Percentiles rank a stretch among this genome's conserved stretches.
Conservation (phyloP, 805 yeast species). For the Starmerella bombicola region DNA sequence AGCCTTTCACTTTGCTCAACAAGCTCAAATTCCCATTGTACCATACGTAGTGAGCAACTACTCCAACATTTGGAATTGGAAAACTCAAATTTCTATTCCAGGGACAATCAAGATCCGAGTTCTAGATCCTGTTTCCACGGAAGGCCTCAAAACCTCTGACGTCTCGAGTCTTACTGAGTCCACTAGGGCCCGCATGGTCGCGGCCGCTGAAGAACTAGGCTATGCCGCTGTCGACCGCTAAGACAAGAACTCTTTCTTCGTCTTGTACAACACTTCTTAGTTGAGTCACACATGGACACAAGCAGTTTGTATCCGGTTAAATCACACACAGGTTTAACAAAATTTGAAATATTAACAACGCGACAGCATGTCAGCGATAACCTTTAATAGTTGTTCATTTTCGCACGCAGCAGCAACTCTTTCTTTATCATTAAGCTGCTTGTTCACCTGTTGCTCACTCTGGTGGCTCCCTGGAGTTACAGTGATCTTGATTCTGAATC, state of each 20-base stretch:
- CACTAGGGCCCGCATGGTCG: constrained; percentile 49
- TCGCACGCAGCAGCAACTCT: constrained; percentile 98
- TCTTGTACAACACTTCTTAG: no score
- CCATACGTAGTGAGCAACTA: constrained; percentile 86
- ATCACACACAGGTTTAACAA: no score
- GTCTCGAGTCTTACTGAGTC: constrained; percentile 46
- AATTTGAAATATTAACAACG: constrained; percentile 54
- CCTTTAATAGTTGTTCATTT: constrained; percentile 78
- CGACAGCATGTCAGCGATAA: constrained; percentile 83
- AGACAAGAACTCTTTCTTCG: no score
- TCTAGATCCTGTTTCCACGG: constrained; percentile 67
- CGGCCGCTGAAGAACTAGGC: constrained; percentile 25
- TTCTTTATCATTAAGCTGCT: constrained; percentile 93
- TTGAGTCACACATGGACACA: no score
- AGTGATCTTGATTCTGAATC: constrained; percentile 66
- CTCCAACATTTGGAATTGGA: constrained; percentile 53
- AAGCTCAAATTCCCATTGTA: constrained; percentile 76
- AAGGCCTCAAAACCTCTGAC: constrained; percentile 56
- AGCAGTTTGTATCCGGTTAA: no score
- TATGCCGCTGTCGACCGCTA: constrained; percentile 20
- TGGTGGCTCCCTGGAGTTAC: constrained; percentile 91
- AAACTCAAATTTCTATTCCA: constrained; percentile 46
- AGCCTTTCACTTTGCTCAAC: constrained; percentile 93
- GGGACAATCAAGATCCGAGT: constrained; percentile 74
- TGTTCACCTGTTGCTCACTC: constrained; percentile 89